A percentile compares a stretch with the other conserved stretches of the same genome.
Evolutionary conservation across 257 asterid species (phyloP).

Genomic region (Ehretia macrophylla): DNA sequence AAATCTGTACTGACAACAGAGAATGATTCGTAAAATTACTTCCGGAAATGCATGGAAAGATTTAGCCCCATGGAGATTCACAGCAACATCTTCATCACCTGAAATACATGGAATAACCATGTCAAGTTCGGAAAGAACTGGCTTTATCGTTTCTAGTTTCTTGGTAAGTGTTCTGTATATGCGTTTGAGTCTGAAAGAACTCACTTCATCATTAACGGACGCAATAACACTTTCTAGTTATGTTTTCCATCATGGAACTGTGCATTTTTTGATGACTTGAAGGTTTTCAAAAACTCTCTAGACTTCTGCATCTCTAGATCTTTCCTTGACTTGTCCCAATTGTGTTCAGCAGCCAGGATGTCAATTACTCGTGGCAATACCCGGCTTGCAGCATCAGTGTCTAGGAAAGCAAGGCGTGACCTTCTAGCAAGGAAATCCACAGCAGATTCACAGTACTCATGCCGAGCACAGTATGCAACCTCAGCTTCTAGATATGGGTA

Average conservation of each 20-base stretch:
- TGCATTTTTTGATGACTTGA: slow-evolving; percentile 89
- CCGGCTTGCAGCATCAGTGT: slow-evolving; percentile 86
- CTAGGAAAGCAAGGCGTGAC: slow-evolving; percentile 94
- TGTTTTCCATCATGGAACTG: slow-evolving; percentile 95
- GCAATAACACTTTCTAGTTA: slow-evolving; percentile 29
- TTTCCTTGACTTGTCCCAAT: slow-evolving; percentile 86
- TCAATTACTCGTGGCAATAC: slow-evolving; percentile 78
- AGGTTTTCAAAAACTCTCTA: slow-evolving; percentile 73
- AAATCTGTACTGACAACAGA: background rate
- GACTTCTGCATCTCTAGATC: slow-evolving; percentile 55
- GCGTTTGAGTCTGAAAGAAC: no score
- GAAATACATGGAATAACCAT: no score
- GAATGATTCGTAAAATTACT: background rate
- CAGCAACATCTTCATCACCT: no score
- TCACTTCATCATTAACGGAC: no score
- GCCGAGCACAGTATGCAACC: slow-evolving; percentile 94
- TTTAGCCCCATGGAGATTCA: background rate
- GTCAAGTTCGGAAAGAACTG: no score
- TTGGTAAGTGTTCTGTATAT: no score
- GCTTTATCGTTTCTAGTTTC: no score
- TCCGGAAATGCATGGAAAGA: background rate
- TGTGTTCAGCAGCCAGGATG: slow-evolving; percentile 76
- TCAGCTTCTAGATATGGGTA: slow-evolving; percentile 95
- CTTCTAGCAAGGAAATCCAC: slow-evolving; percentile 95
- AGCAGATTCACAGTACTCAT: slow-evolving; percentile 91